Conservation (phyloP, 2,329 filamentous ascomycete genomes). For the Didymellaceae sp. region DNA sequence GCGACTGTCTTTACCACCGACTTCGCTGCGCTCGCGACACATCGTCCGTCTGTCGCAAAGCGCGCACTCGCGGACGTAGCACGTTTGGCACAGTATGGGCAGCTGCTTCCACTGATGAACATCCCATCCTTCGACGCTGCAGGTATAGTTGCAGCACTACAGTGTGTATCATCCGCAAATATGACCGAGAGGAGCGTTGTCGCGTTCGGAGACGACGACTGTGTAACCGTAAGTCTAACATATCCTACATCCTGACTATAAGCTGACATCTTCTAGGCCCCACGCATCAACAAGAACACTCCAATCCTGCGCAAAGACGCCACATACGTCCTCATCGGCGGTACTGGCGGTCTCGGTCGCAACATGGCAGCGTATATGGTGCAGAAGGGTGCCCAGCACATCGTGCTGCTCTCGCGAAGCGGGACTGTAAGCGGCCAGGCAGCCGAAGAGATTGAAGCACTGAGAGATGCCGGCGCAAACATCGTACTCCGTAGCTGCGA, state of each 20-base stretch:
- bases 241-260: background rate
- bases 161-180: conserved; percentile 18
- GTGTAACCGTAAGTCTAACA: conserved; percentile 25
- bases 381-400: conserved; percentile 29
- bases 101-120: conserved; percentile 14
- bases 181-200: conserved; percentile 26
- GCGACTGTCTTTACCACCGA: conserved; percentile 22
- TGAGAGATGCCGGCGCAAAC: conserved; percentile 20
- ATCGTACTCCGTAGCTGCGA: conserved; percentile 26
- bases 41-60: conserved; percentile 24
- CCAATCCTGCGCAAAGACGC: conserved; percentile 23
- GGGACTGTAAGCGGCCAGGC: conserved; percentile 18
- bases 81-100: conserved; percentile 26
- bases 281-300: conserved; percentile 10
- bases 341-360: conserved; percentile 38
- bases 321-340: conserved; percentile 39
- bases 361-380: conserved; percentile 37
- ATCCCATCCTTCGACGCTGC: conserved; percentile 22
- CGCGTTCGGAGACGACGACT: conserved; percentile 24
- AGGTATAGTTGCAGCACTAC: conserved; percentile 22
- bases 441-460: conserved; percentile 22
- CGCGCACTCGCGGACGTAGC: conserved; percentile 25
- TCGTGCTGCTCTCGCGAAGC: conserved; percentile 34
- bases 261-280: background rate
- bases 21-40: conserved; percentile 16